Base-by-base conservation (phyloP, 805 yeast species). In the Isabelozyma rhagii region DNA sequence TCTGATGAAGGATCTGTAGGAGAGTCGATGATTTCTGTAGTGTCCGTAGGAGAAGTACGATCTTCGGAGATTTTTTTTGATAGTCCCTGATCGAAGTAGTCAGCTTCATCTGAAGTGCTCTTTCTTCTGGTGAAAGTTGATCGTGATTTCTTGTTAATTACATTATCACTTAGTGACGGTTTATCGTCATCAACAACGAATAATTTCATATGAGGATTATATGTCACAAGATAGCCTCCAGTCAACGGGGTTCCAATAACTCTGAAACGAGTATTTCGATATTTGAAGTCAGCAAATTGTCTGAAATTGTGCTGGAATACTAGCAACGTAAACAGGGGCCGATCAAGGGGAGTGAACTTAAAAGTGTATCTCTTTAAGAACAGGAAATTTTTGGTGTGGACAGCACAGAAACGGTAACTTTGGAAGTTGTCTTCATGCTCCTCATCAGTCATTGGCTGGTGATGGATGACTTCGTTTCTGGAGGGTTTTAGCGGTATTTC, bases 211-310 rank as follows among this genome's bases (percentile, higher is more conserved):
- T 59, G 58, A 3, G 74, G 75, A 46, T 64, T 66, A 54, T 64
- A 66, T 31, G 51, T 57, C 48, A 57, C 50, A n/a, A 66, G 54
- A 52, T 67, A 62, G 3, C 68, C 66, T 50, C 61, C 59, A 2
- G 63, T 49, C n/a, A 69, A 51, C 5, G 74, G 53, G 5, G 75
- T 64, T 5, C 78, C 78, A 15, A 68, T 44, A 4, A 72, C 58
- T 44, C 78, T 61, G 54, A 74, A 74, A 11, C 75, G 55, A 3
- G 77, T 72, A 39, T 52, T 54, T 39, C 63, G 62, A 52, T 70
- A 73, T 29, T 45, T 57, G 54, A 74, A 74, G 57, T 74, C 78
- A 9, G 74, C 63, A 53, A 67, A 70, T 3, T 77, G 73, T 47
- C 65, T 61, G 53, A 57, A 61, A 48, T 65, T 66, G 57, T 69